Evolutionary conservation across 768 basidiomycete genomes (phyloP).

Genomic region (Trametopsis cervina): DNA sequence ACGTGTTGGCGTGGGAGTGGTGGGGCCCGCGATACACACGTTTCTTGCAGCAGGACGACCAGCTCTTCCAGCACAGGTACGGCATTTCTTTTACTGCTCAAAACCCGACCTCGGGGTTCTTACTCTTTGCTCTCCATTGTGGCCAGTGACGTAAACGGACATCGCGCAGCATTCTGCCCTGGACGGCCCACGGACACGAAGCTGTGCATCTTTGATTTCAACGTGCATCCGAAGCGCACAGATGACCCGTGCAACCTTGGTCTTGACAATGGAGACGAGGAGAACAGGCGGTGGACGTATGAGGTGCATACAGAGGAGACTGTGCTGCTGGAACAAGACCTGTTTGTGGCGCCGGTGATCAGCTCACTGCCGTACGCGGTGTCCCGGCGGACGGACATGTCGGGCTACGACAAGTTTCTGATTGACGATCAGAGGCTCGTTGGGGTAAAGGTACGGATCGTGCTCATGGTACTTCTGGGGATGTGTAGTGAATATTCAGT

Average conservation of each 20-base stretch:
- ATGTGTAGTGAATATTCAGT: conserved; percentile 9
- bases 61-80: conserved; percentile 37
- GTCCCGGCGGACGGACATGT: conserved; percentile 8
- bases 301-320: conserved; percentile 1
- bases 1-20: conserved; percentile 26
- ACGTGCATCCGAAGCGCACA: conserved; percentile 20
- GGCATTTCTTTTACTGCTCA: too few relatives aligned
- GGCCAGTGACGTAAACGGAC: conserved; percentile 8
- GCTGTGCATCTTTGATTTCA: conserved; percentile 26
- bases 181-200: too few relatives aligned
- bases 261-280: too few relatives aligned
- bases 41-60: conserved; percentile 21
- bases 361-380: conserved; percentile 18
- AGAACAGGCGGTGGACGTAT: not conserved
- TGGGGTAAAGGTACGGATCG: conserved; percentile 29
- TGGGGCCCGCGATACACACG: conserved; percentile 34
- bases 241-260: conserved; percentile 15
- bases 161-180: conserved; percentile 9
- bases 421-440: conserved; percentile 36
- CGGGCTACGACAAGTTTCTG: conserved; percentile 32
- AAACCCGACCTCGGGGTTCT: too few relatives aligned
- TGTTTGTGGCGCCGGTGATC: conserved; percentile 14
- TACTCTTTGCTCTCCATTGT: too few relatives aligned
- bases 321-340: not conserved
- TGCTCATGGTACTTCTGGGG: not conserved